Base-by-base conservation (phyloP, 208 protist species). In the Crithidia bombi region DNA sequence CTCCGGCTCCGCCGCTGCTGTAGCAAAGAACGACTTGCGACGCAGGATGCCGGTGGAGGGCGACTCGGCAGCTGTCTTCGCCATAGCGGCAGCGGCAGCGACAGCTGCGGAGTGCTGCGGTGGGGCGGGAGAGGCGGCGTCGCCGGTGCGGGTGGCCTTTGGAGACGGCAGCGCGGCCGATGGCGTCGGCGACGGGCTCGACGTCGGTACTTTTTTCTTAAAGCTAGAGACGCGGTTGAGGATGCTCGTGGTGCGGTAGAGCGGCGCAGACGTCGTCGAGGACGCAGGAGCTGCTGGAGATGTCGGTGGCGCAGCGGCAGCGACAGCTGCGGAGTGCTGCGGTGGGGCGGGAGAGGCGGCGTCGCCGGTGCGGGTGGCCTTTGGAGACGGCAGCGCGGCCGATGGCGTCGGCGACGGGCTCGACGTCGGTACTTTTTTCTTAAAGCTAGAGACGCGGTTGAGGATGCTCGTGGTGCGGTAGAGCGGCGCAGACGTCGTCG, bases 391-490 rank as follows among this genome's bases (percentile, higher is more conserved):
- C 50, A 6, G 30, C 33, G 30, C n/a, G 33, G 33, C 15, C 28
- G n/a, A n/a, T n/a, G n/a, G n/a, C 46, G 9, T 51, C 21, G 46
- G 9, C 21, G 36, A 33, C 14, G 55, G 19, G 12, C 36, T 32
- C 6, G 55, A 7, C 2, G 38, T 44, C 25, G 69, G 52, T 12
- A 28, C 19, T 25, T 43, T 43, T 50, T 78, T 82, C 51, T 75
- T 80, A 51, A 85, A 85, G 70, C 79, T 84, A 7, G 79, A 84
- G 15, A 65, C 52, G 25, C 70, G 67, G 19, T 77, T 84, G 10
- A 83, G 65, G 41, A 82, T 82, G 39, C 77, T 77, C 15, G 65
- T 62, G 15, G 65, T 59, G 30, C 65, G 68, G 26, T 51, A 28
- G 49, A 82, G 63, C 35, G 58, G 35, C 0, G 43, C 57, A 2